Percentiles rank a stretch among this genome's conserved stretches.
Evolutionary conservation across 345 rosid species (phyloP).

Genomic region (Aquilaria yunnanensis): DNA sequence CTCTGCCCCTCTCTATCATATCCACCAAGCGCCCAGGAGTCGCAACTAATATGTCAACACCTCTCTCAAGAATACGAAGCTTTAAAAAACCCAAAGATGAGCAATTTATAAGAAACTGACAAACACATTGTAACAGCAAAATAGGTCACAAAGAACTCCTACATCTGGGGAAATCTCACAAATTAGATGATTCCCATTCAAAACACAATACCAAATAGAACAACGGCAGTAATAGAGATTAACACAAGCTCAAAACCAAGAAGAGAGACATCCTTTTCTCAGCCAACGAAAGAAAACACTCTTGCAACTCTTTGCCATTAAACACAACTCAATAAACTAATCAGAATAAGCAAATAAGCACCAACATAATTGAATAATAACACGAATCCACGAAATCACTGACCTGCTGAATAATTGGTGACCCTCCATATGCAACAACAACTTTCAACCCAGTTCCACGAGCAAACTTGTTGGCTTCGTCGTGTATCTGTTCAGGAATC

Average conservation of each 20-base stretch:
- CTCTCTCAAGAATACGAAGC: slow-evolving; percentile 39
- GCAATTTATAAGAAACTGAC: background rate
- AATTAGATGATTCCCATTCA: no score
- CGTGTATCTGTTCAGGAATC: slow-evolving; percentile 30
- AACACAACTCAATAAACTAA: background rate
- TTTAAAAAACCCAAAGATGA: slow-evolving; percentile 4
- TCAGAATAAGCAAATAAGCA: background rate
- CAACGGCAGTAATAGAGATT: no score
- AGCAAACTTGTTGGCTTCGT: slow-evolving; percentile 47
- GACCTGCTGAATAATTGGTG: slow-evolving; percentile 42
- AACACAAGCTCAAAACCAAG: no score
- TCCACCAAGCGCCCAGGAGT: slow-evolving; percentile 55
- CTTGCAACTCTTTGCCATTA: background rate
- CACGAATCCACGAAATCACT: background rate
- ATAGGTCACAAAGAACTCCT: background rate
- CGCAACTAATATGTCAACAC: slow-evolving; percentile 51
- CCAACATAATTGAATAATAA: background rate
- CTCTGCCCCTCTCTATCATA: slow-evolving; percentile 41
- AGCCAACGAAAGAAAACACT: slow-evolving; percentile 40
- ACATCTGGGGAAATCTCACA: no score
- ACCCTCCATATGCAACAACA: slow-evolving; percentile 47
- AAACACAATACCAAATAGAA: no score
- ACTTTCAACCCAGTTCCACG: slow-evolving; percentile 30
- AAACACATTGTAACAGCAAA: background rate
- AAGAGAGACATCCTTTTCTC: slow-evolving; percentile 23